Conservation (phyloP, 805 yeast species). For the Saturnispora sekii region DNA sequence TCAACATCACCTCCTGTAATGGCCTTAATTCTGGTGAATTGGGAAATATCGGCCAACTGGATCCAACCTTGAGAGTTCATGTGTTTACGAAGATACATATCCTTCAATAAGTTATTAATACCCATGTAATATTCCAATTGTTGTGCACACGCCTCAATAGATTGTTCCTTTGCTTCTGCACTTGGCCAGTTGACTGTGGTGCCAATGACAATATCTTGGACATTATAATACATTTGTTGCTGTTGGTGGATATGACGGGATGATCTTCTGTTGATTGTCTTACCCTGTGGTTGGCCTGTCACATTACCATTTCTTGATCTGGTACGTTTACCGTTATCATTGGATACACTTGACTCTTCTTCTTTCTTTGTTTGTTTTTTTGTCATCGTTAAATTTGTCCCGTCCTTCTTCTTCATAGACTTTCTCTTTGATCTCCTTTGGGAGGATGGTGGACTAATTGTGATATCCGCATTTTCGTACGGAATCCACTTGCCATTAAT, state of each 20-base stretch:
- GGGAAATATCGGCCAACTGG: slow-evolving; percentile 49
- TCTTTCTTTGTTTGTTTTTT: slow-evolving; percentile 1
- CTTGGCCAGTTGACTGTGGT: slow-evolving; percentile 10
- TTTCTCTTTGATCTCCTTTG: slow-evolving; percentile 4
- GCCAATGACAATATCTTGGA: slow-evolving; percentile 4
- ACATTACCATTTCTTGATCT: background rate
- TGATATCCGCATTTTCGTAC: slow-evolving; percentile 35
- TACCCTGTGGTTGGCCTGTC: background rate
- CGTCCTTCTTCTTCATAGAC: background rate
- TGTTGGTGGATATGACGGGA: background rate
- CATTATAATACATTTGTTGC: background rate
- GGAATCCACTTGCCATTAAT: slow-evolving; percentile 66
- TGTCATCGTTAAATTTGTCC: background rate
- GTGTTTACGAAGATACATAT: slow-evolving; percentile 68
- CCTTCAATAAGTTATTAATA: slow-evolving; percentile 77
- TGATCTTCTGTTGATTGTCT: background rate
- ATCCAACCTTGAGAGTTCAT: slow-evolving; percentile 75
- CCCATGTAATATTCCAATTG: slow-evolving; percentile 91
- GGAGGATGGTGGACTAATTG: background rate
- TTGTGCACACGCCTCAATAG: slow-evolving; percentile 22
- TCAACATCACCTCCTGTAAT: slow-evolving; percentile 47
- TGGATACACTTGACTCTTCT: slow-evolving; percentile 3
- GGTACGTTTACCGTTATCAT: slow-evolving; percentile 2
- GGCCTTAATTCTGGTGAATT: slow-evolving; percentile 67
- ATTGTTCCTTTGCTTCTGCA: slow-evolving; percentile 10